Base-by-base conservation (phyloP, 495 filamentous ascomycete species). In the Stereocaulon alpinum region DNA sequence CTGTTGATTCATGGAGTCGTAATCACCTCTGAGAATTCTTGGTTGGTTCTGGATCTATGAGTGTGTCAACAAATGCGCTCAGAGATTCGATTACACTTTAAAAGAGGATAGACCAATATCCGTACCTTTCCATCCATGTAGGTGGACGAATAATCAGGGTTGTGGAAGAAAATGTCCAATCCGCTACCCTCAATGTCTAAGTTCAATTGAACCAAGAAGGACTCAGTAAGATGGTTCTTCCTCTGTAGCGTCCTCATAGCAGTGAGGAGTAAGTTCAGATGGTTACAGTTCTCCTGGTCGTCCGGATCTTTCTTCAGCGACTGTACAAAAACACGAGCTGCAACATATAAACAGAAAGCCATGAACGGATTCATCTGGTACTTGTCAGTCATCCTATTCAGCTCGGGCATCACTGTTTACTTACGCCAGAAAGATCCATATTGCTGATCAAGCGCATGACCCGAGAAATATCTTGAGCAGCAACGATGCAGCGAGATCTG, bases 371-470 rank as follows among this genome's bases (percentile, higher is more conserved):
- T 96, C 84, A 96, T 88, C 93, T 97, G 67, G 20, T 17, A 48
- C 6, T 10, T 6, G 52, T 78, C 48, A 77, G 69, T 56, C 32
- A 34, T 6, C 20, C 4, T 12, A 18, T 6, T 40, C 15, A 43
- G 27, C 12, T 10, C 11, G 34, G 12, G 29, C 18, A 14, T 29
- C 41, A 12, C 20, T 14, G 6, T 50, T 17, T 32, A 80, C 89
- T 73, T 83, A 96, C 93, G 58, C 80, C 73, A 24, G 85, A 81
- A 50, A 96, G 71, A 67, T 99, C 94, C 55, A 93, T 75, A 69
- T 96, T 92, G 65, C 89, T 88, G 51, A 94, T 85, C 85, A 92
- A 88, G 57, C 88, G 84, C 94, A 99, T 96, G 50, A 96, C 91
- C 63, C 84, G 90, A n/a, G 91, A 87, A 66, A 96, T 94, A 64